Percentiles rank a stretch among this genome's conserved stretches.
Conservation (phyloP, 768 basidiomycete genomes). For the Boletus sp. region DNA sequence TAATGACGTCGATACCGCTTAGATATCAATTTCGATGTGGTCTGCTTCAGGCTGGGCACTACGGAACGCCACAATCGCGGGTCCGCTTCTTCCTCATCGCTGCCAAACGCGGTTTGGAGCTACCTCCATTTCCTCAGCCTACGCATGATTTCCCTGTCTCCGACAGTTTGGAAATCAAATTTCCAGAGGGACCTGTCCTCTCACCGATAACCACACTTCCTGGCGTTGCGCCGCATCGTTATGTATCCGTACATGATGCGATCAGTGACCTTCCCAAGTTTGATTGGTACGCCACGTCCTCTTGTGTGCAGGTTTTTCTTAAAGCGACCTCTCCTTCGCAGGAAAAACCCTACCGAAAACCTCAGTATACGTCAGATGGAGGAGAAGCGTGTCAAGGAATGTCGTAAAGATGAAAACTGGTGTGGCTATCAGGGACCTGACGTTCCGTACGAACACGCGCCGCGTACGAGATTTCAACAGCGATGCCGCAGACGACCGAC, state of each 20-base stretch:
- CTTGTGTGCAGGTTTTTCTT: not conserved
- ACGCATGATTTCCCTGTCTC: slow-evolving; percentile 41
- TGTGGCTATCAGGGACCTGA: slow-evolving; percentile 33
- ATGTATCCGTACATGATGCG: slow-evolving; percentile 67
- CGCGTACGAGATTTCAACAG: slow-evolving; percentile 44
- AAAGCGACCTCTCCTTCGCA: not conserved
- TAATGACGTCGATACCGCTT: not conserved
- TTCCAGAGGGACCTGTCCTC: slow-evolving; percentile 41
- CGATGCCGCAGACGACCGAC: slow-evolving; percentile 45
- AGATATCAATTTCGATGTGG: slow-evolving; percentile 46
- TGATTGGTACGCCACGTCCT: slow-evolving; percentile 57
- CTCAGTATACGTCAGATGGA: slow-evolving; percentile 15
- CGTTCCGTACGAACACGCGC: slow-evolving; percentile 34
- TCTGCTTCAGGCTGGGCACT: slow-evolving; percentile 47
- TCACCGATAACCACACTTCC: slow-evolving; percentile 43
- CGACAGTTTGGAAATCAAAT: slow-evolving; percentile 50
- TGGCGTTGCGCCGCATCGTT: slow-evolving; percentile 56
- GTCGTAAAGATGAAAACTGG: slow-evolving; percentile 35
- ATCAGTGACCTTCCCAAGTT: slow-evolving; percentile 71
- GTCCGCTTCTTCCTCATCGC: slow-evolving; percentile 52
- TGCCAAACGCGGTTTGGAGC: slow-evolving; percentile 33
- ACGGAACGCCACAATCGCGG: slow-evolving; percentile 44
- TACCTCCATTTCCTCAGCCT: slow-evolving; percentile 43
- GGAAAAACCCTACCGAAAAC: slow-evolving; percentile 23
- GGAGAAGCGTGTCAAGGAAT: slow-evolving; percentile 31